Percentiles rank a stretch among this genome's conserved stretches.
phyloP scores from a whole-genome alignment of 2,329 filamentous ascomycete species.

The Lizonia empirigonia region DNA sequence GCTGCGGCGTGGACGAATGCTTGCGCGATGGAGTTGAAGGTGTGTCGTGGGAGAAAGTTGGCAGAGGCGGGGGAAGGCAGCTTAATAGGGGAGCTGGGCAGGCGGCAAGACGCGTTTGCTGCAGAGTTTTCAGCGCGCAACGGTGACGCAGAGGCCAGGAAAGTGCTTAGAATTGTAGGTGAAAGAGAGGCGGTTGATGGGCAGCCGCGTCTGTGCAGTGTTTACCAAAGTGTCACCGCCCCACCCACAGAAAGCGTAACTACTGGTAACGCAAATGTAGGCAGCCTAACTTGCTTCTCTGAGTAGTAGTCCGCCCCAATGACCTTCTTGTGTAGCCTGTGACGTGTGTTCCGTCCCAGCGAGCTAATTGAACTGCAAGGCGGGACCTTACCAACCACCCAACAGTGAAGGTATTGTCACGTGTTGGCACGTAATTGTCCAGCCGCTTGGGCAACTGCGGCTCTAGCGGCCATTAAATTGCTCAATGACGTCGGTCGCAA shows the following conservation, averaged over 20 bases:
- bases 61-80: slow-evolving; percentile 9
- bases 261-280: slow-evolving; percentile 23
- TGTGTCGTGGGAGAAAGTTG: slow-evolving; percentile 20
- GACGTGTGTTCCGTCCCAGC: background rate
- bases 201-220: slow-evolving; percentile 12
- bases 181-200: slow-evolving; percentile 16
- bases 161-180: slow-evolving; percentile 16
- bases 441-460: background rate
- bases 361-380: slow-evolving; percentile 1
- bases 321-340: background rate
- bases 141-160: slow-evolving; percentile 12
- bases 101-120: slow-evolving; percentile 18
- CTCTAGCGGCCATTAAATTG: background rate
- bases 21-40: slow-evolving; percentile 18
- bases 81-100: slow-evolving; percentile 22
- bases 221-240: slow-evolving; percentile 21
- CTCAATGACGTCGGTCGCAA: slow-evolving; percentile 8
- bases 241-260: slow-evolving; percentile 15
- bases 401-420: slow-evolving; percentile 24
- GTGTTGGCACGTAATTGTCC: slow-evolving; percentile 8
- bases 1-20: slow-evolving; percentile 30
- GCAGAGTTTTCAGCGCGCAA: slow-evolving; percentile 10
- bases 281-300: slow-evolving; percentile 17
- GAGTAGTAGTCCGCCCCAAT: slow-evolving; percentile 1
- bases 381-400: background rate